These are phyloP conservation scores for Acephala macrosclerotiorum DNA, from an alignment of 2,329 filamentous ascomycete species.

Conservation along the genomic window DNA sequence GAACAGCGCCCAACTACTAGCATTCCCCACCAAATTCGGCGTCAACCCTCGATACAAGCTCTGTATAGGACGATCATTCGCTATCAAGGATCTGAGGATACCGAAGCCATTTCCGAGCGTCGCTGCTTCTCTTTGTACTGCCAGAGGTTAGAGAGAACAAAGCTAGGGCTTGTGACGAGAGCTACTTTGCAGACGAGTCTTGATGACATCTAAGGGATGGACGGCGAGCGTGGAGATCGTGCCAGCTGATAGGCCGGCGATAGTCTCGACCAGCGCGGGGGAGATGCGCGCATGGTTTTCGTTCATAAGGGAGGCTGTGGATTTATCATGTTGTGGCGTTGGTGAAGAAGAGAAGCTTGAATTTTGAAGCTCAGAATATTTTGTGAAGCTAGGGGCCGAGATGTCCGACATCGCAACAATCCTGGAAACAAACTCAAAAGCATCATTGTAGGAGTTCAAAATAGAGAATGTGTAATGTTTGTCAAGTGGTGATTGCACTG, in stretches of 20 bases:
- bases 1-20: slow-evolving; percentile 88
- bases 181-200: slow-evolving; percentile 91
- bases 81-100: slow-evolving; percentile 53
- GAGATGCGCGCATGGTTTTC: slow-evolving; percentile 64
- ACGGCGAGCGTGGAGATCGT: slow-evolving; percentile 85
- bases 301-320: slow-evolving; percentile 40
- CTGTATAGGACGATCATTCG: slow-evolving; percentile 62
- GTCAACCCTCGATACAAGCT: slow-evolving; percentile 90
- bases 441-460: not conserved
- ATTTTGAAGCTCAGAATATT: slow-evolving; percentile 34
- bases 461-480: not conserved
- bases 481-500: slow-evolving; percentile 40
- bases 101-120: slow-evolving; percentile 56
- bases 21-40: slow-evolving; percentile 91
- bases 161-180: too few species aligned
- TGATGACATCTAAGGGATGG: slow-evolving; percentile 94
- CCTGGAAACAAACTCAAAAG: not conserved
- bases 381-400: slow-evolving; percentile 15
- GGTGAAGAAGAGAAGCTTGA: slow-evolving; percentile 17
- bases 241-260: slow-evolving; percentile 90
- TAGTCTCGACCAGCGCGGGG: slow-evolving; percentile 82
- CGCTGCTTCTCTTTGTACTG: slow-evolving; percentile 57
- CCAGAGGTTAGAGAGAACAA: slow-evolving; percentile 21
- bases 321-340: slow-evolving; percentile 33
- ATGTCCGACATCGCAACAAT: slow-evolving; percentile 8